Conservation (phyloP, 495 filamentous ascomycete genomes). For the Evernia prunastri region DNA sequence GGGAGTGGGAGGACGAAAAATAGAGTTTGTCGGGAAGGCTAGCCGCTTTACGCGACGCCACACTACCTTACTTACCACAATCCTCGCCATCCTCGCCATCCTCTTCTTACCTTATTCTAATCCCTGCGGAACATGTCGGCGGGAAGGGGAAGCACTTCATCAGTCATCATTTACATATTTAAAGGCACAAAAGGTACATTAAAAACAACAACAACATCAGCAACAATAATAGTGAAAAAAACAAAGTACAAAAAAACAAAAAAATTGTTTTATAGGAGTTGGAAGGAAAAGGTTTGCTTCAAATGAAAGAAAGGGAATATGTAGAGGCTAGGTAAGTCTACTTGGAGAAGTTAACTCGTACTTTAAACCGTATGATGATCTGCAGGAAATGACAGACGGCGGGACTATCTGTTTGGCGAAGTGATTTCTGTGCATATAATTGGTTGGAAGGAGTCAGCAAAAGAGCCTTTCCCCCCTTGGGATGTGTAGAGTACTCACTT, state of each 20-base stretch:
- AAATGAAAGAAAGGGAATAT: too few species aligned
- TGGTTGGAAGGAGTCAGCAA: conserved; percentile 17
- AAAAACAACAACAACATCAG: too few species aligned
- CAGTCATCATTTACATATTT: too few species aligned
- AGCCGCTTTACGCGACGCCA: conserved; percentile 7
- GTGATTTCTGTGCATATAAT: conserved; percentile 7
- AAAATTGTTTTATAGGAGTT: too few species aligned
- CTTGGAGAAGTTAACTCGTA: too few species aligned
- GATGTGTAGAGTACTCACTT: too few species aligned
- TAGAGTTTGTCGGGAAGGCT: conserved; percentile 3
- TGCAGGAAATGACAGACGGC: conserved; percentile 12
- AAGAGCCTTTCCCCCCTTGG: not conserved
- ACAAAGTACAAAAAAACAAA: too few species aligned
- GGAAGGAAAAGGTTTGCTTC: conserved; percentile 1
- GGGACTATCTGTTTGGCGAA: conserved; percentile 17
- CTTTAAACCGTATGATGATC: conserved; percentile 16
- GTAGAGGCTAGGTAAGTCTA: too few species aligned
- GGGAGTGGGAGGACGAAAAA: not conserved
- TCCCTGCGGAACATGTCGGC: not conserved
- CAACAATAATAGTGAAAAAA: too few species aligned
- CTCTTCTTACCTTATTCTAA: not conserved
- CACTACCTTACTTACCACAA: not conserved
- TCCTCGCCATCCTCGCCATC: too few species aligned
- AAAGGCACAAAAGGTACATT: too few species aligned
- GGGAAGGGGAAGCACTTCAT: not conserved